Base-by-base conservation (phyloP, 495 filamentous ascomycete genomes). In the Jackrogersella multiformis region DNA sequence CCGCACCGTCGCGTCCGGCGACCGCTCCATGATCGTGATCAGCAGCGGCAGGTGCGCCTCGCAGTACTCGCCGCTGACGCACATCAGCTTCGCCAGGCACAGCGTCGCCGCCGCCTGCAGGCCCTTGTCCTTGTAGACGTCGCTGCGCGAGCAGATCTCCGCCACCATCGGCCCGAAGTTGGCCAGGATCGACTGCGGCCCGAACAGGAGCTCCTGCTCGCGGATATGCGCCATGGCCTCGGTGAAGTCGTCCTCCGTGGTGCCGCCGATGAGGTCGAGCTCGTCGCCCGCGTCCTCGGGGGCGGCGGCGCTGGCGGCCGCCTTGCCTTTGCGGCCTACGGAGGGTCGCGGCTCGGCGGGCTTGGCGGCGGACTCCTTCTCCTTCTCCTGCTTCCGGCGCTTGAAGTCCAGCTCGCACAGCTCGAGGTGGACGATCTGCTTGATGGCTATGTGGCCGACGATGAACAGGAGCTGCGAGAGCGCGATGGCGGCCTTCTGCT, bases 351-450 rank as follows among this genome's bases (percentile, higher is more conserved):
- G 67, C 51, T 73, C 74, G 6, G 76, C 78, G 0, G 76, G 75
- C 21, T 77, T 72, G 2, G 79, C 74, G 6, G 77, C 75, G 2
- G 80, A 77, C 44, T 82, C 89, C 78, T 94, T 97, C 75, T 98
- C 95, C 63, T 94, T 92, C 68, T 97, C 95, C 12, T 90, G 92
- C 79, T 98, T 99, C 56, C 93, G 85, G 23, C 94, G 87, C 79
- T 99, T 99, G 79, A 99, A 99, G 76, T 99, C 95, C 35, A 94
- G 85, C 73, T 99, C 95, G 77, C 92, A 94, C 1, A 98, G 84
- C 67, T 99, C 95, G n/a, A 99, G 84, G 76, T 99, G 96, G n/a
- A 99, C 95, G 61, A 98, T 99, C 71, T 99, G 95, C 76, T 99
- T 99, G 78, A 99, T 92, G 26, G 94, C 94, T 60, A 97, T 92